Evolutionary conservation across 495 filamentous ascomycete genomes (phyloP), one percentile per base, ranked within the genome.

Genomic region (Barbatosphaeria neglecta): DNA sequence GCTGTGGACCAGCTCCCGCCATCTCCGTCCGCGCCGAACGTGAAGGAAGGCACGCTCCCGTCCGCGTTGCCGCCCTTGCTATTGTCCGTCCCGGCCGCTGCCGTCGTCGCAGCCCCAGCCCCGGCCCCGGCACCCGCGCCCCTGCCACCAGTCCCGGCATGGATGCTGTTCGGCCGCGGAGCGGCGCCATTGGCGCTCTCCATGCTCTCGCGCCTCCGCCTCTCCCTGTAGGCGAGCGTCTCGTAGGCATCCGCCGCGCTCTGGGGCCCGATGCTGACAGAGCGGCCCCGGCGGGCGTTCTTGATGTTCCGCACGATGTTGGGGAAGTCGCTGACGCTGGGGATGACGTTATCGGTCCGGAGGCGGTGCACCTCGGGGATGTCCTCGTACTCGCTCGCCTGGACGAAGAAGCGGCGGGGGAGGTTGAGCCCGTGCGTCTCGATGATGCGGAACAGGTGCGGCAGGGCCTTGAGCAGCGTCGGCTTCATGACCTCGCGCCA

Each of bases 181-280:
- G 48, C 50, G 0, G 22, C 48, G 11, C 60, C 54, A 22, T 59
- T 60, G 3, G 31, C 6, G 31, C 16, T n/a, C 43, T 58, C 51
- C n/a, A 81, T 67, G 53, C 85, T 95, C 59, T 95, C 86, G 35
- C 86, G 71, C 52, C 89, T 72, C 51, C 76, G 77, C 54, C 87
- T 80, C 59, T 93, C 86, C 2, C 90, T 78, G 55, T 90, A 95
- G n/a, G 92, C 92, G 18, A 97, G 67, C 16, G 87, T 88, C 66
- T 98, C 92, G 58, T 95, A 95, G 6, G 90, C 92, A 62, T 98
- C 92, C 3, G 92, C 92, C 47, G 84, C 87, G 22, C 89, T 95
- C 64, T 97, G 92, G 6, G 92, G 92, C 0, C 92, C 92, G 25
- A 98, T 75, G 19, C 88, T 95, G 19, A 96, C 79, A 31, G 86